These are phyloP conservation scores for Allium sativum DNA, from an alignment of 106 monocot genomes.

Conservation along the genomic window DNA sequence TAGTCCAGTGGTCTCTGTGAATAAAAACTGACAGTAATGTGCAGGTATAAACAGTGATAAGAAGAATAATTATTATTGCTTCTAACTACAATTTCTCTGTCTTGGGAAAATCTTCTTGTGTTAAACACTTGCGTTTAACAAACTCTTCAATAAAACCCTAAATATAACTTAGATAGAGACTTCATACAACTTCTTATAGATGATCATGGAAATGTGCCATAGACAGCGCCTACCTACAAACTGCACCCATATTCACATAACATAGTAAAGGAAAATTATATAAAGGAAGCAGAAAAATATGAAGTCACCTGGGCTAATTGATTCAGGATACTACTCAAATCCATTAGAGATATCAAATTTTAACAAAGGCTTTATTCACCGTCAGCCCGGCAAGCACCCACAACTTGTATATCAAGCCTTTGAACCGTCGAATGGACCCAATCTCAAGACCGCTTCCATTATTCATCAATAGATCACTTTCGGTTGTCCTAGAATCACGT, in stretches of 20 bases:
- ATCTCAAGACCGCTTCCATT: conserved; percentile 24
- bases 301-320: conserved; percentile 48
- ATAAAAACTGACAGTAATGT: no score
- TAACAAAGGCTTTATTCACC: conserved; percentile 61
- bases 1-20: no score
- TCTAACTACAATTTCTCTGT: no score
- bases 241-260: not conserved
- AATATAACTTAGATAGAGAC: not conserved
- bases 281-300: not conserved
- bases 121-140: no score
- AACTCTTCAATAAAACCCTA: no score
- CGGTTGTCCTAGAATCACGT: conserved; percentile 16
- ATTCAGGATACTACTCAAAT: conserved; percentile 31
- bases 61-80: no score
- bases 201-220: not conserved
- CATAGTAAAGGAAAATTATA: not conserved
- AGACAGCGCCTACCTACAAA: not conserved
- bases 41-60: no score
- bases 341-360: conserved; percentile 34
- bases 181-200: not conserved
- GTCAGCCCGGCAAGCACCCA: conserved; percentile 83
- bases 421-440: conserved; percentile 36
- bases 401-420: conserved; percentile 58
- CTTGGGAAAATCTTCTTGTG: no score
- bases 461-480: conserved; percentile 23